Evolutionary conservation across 805 yeast species (phyloP).

Genomic region (Barnettozyma vustinii): DNA sequence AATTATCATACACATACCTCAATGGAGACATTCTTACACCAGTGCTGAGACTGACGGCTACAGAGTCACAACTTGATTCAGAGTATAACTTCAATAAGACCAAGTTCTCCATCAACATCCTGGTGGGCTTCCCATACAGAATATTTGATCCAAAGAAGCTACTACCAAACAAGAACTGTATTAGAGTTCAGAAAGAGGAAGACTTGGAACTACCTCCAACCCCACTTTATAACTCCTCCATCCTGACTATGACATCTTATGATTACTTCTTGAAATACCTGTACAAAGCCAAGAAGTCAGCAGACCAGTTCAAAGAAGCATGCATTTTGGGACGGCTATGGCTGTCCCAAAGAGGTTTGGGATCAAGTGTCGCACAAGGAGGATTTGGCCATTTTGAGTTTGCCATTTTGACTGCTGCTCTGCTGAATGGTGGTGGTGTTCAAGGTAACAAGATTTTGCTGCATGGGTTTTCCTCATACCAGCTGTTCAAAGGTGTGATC

Average conservation of each 20-base stretch:
- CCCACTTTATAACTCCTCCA: conserved; percentile 79
- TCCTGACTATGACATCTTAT: conserved; percentile 63
- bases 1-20: conserved; percentile 58
- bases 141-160: conserved; percentile 72
- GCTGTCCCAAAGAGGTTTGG: conserved; percentile 83
- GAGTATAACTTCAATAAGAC: conserved; percentile 63
- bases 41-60: conserved; percentile 56
- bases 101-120: conserved; percentile 63
- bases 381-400: conserved; percentile 96
- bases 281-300: conserved; percentile 66
- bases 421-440: conserved; percentile 77
- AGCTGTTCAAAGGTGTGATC: conserved; percentile 84
- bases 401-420: conserved; percentile 70
- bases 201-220: conserved; percentile 57
- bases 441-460: conserved; percentile 71
- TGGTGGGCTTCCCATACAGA: conserved; percentile 68
- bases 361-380: conserved; percentile 54
- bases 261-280: conserved; percentile 69
- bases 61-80: conserved; percentile 38
- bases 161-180: conserved; percentile 74
- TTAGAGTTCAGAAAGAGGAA: conserved; percentile 49
- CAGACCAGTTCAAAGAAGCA: conserved; percentile 85
- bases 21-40: conserved; percentile 80
- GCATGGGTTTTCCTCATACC: conserved; percentile 89
- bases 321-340: conserved; percentile 82